Conservation (phyloP, 345 rosid genomes). For the Laguncularia racemosa region DNA sequence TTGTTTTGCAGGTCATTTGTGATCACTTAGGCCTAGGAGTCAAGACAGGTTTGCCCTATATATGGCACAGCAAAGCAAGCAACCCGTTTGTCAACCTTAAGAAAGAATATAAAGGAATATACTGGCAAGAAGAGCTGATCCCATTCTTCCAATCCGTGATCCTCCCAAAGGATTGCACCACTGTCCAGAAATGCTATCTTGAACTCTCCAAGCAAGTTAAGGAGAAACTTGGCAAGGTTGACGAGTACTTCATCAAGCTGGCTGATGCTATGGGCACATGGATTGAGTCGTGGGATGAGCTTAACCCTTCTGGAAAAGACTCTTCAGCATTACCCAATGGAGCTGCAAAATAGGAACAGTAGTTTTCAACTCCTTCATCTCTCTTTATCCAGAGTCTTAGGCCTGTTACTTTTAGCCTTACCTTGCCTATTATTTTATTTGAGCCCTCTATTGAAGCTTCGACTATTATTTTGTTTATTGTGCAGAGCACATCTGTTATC, state of each 20-base stretch:
- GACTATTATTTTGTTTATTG: too few relatives aligned
- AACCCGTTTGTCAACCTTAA: constrained; percentile 83
- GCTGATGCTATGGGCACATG: constrained; percentile 89
- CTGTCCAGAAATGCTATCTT: constrained; percentile 77
- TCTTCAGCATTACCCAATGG: constrained; percentile 13
- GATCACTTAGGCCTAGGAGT: constrained; percentile 84
- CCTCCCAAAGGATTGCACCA: constrained; percentile 78
- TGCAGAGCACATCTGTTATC: too few relatives aligned
- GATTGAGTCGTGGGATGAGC: constrained; percentile 93
- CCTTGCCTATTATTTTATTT: too few relatives aligned
- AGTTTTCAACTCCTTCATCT: too few relatives aligned
- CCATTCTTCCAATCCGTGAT: constrained; percentile 72
- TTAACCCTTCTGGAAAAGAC: constrained; percentile 44
- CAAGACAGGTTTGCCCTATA: constrained; percentile 86
- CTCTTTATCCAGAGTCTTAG: too few relatives aligned
- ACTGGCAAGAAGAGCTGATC: constrained; percentile 94
- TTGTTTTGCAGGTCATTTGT: constrained; percentile 50
- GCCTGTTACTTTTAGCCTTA: too few relatives aligned
- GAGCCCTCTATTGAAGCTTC: too few relatives aligned
- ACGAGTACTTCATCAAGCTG: constrained; percentile 74
- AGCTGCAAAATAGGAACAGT: constrained; percentile 20
- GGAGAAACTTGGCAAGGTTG: constrained; percentile 60
- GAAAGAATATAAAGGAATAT: constrained; percentile 90
- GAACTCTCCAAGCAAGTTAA: constrained; percentile 75
- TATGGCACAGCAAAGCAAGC: constrained; percentile 95